Evolutionary conservation across 257 asterid genomes (phyloP).

Genomic region (Cynanchum wilfordii): DNA sequence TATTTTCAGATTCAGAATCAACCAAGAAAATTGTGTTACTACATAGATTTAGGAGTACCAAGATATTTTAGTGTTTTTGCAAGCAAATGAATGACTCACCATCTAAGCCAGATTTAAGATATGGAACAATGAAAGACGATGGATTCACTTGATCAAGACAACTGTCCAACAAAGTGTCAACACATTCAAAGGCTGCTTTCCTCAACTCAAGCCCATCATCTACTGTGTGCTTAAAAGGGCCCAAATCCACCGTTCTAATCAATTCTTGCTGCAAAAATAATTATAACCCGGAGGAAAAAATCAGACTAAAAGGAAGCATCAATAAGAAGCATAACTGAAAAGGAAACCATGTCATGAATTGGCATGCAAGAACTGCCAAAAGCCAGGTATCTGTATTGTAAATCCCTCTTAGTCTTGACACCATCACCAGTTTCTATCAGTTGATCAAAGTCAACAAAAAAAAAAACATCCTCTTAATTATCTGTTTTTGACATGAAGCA

Average conservation of each 20-base stretch:
- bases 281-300: conserved; percentile 4
- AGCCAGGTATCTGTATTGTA: background rate
- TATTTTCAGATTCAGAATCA: background rate
- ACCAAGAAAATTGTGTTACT: background rate
- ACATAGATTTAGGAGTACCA: too few species aligned
- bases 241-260: conserved; percentile 97
- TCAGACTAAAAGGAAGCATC: conserved; percentile 10
- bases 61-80: background rate
- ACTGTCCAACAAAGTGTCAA: conserved; percentile 87
- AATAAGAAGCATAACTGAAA: background rate
- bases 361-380: background rate
- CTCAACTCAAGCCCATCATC: conserved; percentile 99
- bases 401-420: background rate
- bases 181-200: conserved; percentile 98
- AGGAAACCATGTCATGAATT: background rate
- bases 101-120: conserved; percentile 87
- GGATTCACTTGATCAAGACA: conserved; percentile 99
- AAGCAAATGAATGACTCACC: conserved; percentile 45
- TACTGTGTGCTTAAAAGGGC: conserved; percentile 99
- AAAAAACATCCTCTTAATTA: background rate
- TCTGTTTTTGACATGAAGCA: background rate
- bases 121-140: conserved; percentile 93
- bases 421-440: background rate
- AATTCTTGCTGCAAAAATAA: conserved; percentile 76
- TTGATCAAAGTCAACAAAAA: background rate